Evolutionary conservation across 768 basidiomycete genomes (phyloP).

Genomic region (Mycena epipterygia): DNA sequence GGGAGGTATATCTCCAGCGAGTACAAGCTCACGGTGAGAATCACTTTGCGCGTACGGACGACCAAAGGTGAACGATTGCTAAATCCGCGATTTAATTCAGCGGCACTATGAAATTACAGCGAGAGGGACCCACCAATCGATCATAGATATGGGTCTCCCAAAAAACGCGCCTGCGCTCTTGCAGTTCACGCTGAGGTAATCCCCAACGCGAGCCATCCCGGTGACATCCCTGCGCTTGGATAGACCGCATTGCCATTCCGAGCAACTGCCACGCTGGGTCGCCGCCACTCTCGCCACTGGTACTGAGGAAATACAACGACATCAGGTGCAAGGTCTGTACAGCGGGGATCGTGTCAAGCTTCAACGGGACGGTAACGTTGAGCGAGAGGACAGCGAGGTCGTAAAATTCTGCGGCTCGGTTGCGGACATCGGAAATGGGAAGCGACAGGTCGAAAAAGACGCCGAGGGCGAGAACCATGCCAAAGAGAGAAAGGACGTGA

Average conservation of each 20-base stretch:
- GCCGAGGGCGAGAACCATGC: constrained; percentile 38
- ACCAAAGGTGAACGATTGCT: constrained; percentile 43
- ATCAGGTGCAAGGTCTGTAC: constrained; percentile 41
- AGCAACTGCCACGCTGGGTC: constrained; percentile 41
- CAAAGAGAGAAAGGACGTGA: constrained; percentile 33
- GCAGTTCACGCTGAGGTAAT: constrained; percentile 33
- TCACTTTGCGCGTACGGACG: constrained; percentile 39
- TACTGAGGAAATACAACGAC: constrained; percentile 38
- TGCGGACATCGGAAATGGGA: constrained; percentile 20
- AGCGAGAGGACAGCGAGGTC: constrained; percentile 35
- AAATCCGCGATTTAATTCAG: neutral
- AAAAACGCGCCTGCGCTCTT: constrained; percentile 41
- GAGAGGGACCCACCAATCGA: constrained; percentile 30
- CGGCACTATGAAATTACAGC: neutral
- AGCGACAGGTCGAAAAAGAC: constrained; percentile 38
- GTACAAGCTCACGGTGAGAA: constrained; percentile 31
- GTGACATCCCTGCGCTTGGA: constrained; percentile 43
- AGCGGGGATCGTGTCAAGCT: constrained; percentile 37
- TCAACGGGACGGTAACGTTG: constrained; percentile 35
- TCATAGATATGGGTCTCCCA: constrained; percentile 41
- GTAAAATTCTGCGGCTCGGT: constrained; percentile 32
- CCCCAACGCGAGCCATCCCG: constrained; percentile 41
- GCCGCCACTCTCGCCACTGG: constrained; percentile 36
- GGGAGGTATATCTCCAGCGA: neutral
- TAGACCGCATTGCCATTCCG: constrained; percentile 40